Evolutionary conservation across 2,329 filamentous ascomycete species (phyloP).

Genomic region (Uncinocarpus reesii): DNA sequence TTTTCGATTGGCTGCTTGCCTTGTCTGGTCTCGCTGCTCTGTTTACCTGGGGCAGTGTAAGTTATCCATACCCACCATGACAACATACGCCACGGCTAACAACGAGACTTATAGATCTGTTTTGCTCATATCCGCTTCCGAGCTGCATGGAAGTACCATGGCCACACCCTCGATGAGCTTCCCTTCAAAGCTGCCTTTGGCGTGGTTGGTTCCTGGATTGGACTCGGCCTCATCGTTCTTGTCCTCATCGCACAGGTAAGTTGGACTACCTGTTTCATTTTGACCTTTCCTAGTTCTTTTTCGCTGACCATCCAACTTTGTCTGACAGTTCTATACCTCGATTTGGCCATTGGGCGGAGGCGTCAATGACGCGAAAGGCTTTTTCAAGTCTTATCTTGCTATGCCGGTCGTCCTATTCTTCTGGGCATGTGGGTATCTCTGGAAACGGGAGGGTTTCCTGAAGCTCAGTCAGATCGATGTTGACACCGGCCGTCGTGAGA

Average conservation of each 20-base stretch:
- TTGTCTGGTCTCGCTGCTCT: constrained; percentile 53
- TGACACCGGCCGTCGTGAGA: constrained; percentile 53
- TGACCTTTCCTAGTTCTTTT: constrained; percentile 8
- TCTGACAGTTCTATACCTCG: constrained; percentile 24
- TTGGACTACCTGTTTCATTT: no score
- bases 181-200: constrained; percentile 52
- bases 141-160: constrained; percentile 47
- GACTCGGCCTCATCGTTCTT: constrained; percentile 45
- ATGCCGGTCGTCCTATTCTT: constrained; percentile 33
- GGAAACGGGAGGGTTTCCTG: constrained; percentile 56
- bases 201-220: constrained; percentile 51
- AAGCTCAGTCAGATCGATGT: constrained; percentile 53
- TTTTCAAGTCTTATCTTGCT: constrained; percentile 27
- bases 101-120: constrained; percentile 39
- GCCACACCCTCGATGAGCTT: constrained; percentile 51
- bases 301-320: neutral
- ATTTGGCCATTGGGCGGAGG: constrained; percentile 19
- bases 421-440: constrained; percentile 49
- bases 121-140: constrained; percentile 60
- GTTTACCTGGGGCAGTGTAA: constrained; percentile 52
- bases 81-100: neutral
- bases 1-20: constrained; percentile 56
- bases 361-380: constrained; percentile 19
- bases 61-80: no score
- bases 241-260: constrained; percentile 42